phyloP scores from a whole-genome alignment of 2,329 filamentous ascomycete species.

The Penicillium sumatraense region DNA sequence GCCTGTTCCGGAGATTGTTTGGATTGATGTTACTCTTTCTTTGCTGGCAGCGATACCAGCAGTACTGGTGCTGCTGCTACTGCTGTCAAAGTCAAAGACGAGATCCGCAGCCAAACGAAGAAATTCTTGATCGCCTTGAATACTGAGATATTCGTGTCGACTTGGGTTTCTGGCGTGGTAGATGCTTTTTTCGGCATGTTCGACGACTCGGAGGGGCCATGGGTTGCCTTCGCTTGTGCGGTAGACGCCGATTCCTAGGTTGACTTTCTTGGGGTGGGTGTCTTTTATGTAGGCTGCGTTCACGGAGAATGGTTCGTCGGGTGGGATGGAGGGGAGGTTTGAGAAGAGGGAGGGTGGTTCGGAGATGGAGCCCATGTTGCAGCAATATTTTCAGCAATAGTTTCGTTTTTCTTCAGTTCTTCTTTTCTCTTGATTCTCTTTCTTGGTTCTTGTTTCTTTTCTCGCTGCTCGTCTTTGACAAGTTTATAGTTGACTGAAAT shows the following conservation, averaged over 20 bases:
- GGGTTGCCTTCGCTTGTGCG: constrained; percentile 89
- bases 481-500: constrained; percentile 1
- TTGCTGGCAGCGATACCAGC: too few relatives aligned
- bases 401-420: not conserved
- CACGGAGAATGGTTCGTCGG: constrained; percentile 32
- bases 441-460: not conserved
- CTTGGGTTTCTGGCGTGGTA: constrained; percentile 80
- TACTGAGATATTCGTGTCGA: constrained; percentile 96
- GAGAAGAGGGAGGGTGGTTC: constrained; percentile 20
- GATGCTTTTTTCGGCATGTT: constrained; percentile 73
- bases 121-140: constrained; percentile 81
- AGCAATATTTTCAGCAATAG: not conserved
- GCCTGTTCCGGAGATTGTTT: constrained; percentile 94
- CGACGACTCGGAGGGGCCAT: constrained; percentile 87
- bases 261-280: constrained; percentile 82
- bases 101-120: constrained; percentile 84
- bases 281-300: constrained; percentile 57
- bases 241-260: constrained; percentile 91
- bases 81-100: constrained; percentile 56
- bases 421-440: not conserved
- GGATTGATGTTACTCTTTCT: constrained; percentile 67
- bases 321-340: constrained; percentile 19
- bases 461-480: not conserved
- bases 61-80: too few relatives aligned
- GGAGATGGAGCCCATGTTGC: not conserved